Base-by-base conservation (phyloP, 208 protist genomes). In the Endotrypanum monterogeii region DNA sequence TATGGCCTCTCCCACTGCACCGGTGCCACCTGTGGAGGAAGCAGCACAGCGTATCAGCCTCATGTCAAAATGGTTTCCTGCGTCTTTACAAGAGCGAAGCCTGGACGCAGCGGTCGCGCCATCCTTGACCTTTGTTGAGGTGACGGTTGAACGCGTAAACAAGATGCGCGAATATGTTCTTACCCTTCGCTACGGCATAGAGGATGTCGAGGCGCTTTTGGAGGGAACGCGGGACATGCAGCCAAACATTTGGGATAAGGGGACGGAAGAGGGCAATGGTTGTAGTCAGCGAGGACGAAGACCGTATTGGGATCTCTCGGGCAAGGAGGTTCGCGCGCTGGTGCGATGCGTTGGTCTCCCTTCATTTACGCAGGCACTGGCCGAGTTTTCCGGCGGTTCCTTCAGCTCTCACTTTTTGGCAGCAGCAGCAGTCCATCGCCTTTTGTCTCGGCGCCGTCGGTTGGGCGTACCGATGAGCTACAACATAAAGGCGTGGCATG, bases 1-100 rank as follows among this genome's bases (percentile, higher is more conserved):
- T 35, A 55, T 80, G 11, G 78, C 67, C 9, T 74, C 73, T 5
- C 73, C 68, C 8, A 71, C 68, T 16, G 67, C 74, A 2, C 67
- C 74, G 3, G 25, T 74, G 25, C 74, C 80, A 39, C 68, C 46
- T 23, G 76, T 81, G n/a, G 69, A 76, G 32, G 63, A 55, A 9
- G 63, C 69, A 7, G 57, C 69, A 6, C 77, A 82, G 71, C 65
- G 62, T 20, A 71, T 75, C 28, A 83, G 69, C 35, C 77, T 95
- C n/a, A 80, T 95, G 54, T 75, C 92, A 25, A 93, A 90, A 73
- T 95, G 83, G 82, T 95, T 95, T 71, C 88, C 90, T 12, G 88
- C 88, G 8, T 73, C 79, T 20, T 78, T 95, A 63, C 87, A 87
- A 44, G 83, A 91, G 60, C 82, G 82, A 7, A 93, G 88, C 35